Evolutionary conservation across 2,329 filamentous ascomycete genomes (phyloP).

Genomic region (Colletotrichum sp.): DNA sequence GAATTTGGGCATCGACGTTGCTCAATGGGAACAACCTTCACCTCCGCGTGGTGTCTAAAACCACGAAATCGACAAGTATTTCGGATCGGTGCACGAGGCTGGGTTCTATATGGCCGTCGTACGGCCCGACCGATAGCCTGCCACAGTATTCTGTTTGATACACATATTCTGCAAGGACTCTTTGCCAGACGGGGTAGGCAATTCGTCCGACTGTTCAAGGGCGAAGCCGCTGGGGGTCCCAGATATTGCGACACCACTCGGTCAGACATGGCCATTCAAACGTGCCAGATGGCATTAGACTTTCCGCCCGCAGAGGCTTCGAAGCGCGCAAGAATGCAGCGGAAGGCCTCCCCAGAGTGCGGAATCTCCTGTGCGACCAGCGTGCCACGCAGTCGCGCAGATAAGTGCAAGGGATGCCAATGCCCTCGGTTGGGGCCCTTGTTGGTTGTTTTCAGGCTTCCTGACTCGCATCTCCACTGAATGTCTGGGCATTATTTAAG

Average conservation of each 20-base stretch:
- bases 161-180: not conserved
- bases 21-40: accelerated
- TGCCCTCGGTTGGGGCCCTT: not conserved
- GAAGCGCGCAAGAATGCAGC: not conserved
- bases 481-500: not conserved
- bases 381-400: not conserved
- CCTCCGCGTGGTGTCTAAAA: not conserved
- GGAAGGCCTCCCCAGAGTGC: not conserved
- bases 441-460: not conserved
- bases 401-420: not conserved
- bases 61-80: not conserved
- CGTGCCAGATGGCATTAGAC: not conserved
- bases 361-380: not conserved
- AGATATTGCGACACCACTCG: not conserved
- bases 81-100: not conserved
- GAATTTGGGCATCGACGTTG: accelerated
- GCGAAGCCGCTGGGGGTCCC: not conserved
- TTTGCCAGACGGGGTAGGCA: not conserved
- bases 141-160: not conserved
- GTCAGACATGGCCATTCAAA: not conserved
- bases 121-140: not conserved
- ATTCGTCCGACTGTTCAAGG: not conserved
- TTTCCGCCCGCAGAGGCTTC: not conserved
- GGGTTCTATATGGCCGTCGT: not conserved
- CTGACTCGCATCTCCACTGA: constrained; percentile 2